Evolutionary conservation across 2,329 filamentous ascomycete genomes (phyloP).

Genomic region (Aspergillus luchuensis): DNA sequence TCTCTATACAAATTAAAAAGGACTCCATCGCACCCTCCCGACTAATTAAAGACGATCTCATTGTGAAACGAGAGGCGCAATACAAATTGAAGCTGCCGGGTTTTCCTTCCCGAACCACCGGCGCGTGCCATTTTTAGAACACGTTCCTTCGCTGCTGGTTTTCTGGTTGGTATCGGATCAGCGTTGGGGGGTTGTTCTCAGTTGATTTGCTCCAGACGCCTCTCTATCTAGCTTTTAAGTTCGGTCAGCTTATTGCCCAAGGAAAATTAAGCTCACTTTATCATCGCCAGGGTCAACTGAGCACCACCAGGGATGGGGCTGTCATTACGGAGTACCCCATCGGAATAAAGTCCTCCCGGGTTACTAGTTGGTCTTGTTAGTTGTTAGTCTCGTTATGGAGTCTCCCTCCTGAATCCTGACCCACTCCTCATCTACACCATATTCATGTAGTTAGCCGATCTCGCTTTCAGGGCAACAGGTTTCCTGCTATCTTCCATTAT

Average conservation of each 20-base stretch:
- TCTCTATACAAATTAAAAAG: conserved; percentile 3
- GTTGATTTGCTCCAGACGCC: not conserved
- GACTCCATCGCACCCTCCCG: conserved; percentile 3
- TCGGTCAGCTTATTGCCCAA: too few species aligned
- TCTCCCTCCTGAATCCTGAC: too few species aligned
- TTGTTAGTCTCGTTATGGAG: too few species aligned
- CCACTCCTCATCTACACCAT: too few species aligned
- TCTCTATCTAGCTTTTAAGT: not conserved
- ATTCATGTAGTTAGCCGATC: too few species aligned
- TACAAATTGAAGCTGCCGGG: not conserved
- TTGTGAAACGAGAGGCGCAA: conserved; percentile 7
- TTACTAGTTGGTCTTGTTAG: too few species aligned
- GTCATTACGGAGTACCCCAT: too few species aligned
- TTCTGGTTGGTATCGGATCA: not conserved
- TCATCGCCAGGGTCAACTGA: too few species aligned
- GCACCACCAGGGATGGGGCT: too few species aligned
- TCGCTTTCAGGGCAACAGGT: not conserved
- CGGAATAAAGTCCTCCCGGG: too few species aligned
- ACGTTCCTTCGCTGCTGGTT: not conserved
- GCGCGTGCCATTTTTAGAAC: conserved; percentile 14
- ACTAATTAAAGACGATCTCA: conserved; percentile 10
- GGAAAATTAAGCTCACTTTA: too few species aligned
- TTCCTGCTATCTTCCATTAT: not conserved
- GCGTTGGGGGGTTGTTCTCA: not conserved
- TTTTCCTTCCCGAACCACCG: not conserved